Evolutionary conservation across 2,329 filamentous ascomycete genomes (phyloP).

Genomic region (Colletotrichum chrysophilum): DNA sequence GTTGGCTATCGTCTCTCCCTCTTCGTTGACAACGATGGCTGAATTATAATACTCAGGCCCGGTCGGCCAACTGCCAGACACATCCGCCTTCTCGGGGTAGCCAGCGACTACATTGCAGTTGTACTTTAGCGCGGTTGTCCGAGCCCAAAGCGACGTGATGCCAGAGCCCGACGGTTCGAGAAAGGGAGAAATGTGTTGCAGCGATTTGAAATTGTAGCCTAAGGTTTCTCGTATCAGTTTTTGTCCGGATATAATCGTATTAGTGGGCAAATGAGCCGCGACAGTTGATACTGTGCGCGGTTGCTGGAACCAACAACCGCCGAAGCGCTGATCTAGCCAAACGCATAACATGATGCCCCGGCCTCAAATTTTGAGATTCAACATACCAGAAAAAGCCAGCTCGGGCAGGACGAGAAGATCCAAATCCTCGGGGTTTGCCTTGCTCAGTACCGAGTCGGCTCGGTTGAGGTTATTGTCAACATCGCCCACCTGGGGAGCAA

Average conservation of each 20-base stretch:
- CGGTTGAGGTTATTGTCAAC: slow-evolving; percentile 72
- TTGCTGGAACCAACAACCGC: too few species aligned
- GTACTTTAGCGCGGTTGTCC: slow-evolving; percentile 67
- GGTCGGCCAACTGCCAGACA: slow-evolving; percentile 53
- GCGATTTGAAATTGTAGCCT: slow-evolving; percentile 79
- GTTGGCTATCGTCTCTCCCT: slow-evolving; percentile 66
- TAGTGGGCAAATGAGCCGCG: too few species aligned
- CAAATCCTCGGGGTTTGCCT: slow-evolving; percentile 55
- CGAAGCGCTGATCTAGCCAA: too few species aligned
- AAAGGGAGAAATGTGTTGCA: slow-evolving; percentile 70
- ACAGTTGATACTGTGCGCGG: too few species aligned
- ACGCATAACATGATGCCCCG: too few species aligned
- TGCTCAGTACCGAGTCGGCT: slow-evolving; percentile 68
- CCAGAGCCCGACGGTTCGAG: slow-evolving; percentile 72
- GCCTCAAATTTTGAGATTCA: too few species aligned
- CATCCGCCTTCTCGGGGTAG: slow-evolving; percentile 74
- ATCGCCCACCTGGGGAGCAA: slow-evolving; percentile 73
- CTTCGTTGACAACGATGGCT: slow-evolving; percentile 56
- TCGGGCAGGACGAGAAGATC: slow-evolving; percentile 79
- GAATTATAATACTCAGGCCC: slow-evolving; percentile 61
- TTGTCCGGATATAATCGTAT: too few species aligned
- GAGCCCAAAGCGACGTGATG: slow-evolving; percentile 74
- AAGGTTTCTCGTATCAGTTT: too few species aligned
- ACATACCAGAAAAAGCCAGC: slow-evolving; percentile 61
- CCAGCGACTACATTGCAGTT: slow-evolving; percentile 73